Conservation (phyloP, 2,329 filamentous ascomycete species). For the Corynespora cassiicola region DNA sequence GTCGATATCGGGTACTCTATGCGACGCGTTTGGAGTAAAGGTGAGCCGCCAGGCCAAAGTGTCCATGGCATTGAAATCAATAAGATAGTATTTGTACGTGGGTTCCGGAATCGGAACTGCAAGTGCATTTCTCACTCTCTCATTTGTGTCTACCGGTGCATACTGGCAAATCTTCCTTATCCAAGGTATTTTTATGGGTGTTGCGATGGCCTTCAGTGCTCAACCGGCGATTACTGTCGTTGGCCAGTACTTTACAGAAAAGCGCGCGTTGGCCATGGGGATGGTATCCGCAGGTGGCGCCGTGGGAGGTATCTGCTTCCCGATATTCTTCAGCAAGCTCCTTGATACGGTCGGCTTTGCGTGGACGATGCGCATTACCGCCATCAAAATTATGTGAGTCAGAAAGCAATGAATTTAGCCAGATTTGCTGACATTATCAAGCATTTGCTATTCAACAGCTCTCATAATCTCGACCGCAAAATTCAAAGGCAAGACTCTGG, state of each 20-base stretch:
- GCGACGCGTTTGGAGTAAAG: conserved; percentile 66
- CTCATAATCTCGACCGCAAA: conserved; percentile 37
- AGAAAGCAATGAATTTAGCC: conserved; percentile 47
- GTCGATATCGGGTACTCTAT: conserved; percentile 66
- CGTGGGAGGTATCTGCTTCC: conserved; percentile 60
- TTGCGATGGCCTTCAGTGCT: conserved; percentile 50
- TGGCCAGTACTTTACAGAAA: conserved; percentile 52
- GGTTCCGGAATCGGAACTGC: conserved; percentile 30
- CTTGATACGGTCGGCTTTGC: conserved; percentile 63
- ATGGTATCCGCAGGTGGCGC: conserved; percentile 49
- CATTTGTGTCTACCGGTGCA: conserved; percentile 24
- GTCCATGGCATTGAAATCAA: conserved; percentile 50
- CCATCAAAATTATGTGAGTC: conserved; percentile 53
- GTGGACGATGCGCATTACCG: conserved; percentile 68
- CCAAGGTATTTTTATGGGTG: conserved; percentile 53
- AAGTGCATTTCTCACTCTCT: conserved; percentile 28
- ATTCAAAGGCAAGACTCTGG: conserved; percentile 20
- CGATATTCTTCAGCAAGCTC: conserved; percentile 62
- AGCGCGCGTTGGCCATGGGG: conserved; percentile 51
- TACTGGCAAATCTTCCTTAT: conserved; percentile 54
- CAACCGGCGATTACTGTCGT: conserved; percentile 50
- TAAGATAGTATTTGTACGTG: conserved; percentile 33
- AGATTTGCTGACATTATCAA: conserved; percentile 57
- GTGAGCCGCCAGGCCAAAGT: conserved; percentile 51
- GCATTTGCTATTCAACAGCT: conserved; percentile 53